These are phyloP conservation scores for Chaetomium olivaceum DNA, from an alignment of 2,329 filamentous ascomycete genomes.

Conservation along the genomic window DNA sequence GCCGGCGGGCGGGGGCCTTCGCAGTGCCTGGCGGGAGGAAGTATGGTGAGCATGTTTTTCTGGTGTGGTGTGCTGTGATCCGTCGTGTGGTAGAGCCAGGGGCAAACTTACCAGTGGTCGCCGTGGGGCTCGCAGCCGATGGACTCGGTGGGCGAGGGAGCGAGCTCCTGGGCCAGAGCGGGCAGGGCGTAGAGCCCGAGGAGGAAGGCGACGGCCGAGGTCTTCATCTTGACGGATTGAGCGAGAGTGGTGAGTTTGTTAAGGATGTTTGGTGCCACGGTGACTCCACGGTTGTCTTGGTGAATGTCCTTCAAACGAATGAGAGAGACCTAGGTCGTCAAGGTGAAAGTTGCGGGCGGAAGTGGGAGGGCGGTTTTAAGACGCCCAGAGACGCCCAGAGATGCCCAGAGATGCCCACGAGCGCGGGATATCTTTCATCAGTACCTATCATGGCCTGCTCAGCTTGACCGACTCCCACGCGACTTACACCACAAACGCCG, in stretches of 20 bases:
- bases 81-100: background rate
- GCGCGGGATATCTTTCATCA: background rate
- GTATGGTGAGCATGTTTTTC: background rate
- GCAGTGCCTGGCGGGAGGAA: slow-evolving; percentile 25
- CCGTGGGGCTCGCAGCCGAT: slow-evolving; percentile 41
- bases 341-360: background rate
- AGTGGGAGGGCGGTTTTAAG: background rate
- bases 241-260: background rate
- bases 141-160: slow-evolving; percentile 34
- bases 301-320: background rate
- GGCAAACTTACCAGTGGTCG: slow-evolving; percentile 43
- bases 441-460: background rate
- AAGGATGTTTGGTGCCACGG: background rate
- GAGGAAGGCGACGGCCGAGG: slow-evolving; percentile 22
- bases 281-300: no score
- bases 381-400: background rate
- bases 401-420: background rate
- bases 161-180: slow-evolving; percentile 20
- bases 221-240: slow-evolving; percentile 24
- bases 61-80: no score
- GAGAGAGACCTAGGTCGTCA: background rate
- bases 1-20: slow-evolving; percentile 25
- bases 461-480: background rate
- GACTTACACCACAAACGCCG: background rate
- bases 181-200: slow-evolving; percentile 24